A percentile compares a stretch with the other conserved stretches of the same genome.
These are phyloP conservation scores for Miscanthus lutarioriparius DNA, from an alignment of 176 grass and related monocot species.

Conservation along the genomic window DNA sequence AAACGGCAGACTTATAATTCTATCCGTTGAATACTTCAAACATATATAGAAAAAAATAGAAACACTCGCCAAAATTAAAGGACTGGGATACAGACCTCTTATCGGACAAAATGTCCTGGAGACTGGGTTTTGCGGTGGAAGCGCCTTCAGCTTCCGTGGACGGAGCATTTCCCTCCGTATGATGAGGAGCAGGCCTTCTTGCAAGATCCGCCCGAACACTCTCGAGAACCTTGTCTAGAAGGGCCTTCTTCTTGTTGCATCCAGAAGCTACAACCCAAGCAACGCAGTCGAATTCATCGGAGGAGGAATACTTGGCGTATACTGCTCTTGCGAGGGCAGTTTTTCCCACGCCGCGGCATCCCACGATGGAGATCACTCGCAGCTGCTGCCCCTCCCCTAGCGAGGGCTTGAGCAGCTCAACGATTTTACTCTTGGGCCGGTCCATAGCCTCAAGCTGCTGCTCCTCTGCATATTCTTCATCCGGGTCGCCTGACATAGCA, in stretches of 20 bases:
- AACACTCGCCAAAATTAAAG: neutral
- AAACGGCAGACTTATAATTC: neutral
- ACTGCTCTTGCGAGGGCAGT: constrained; percentile 9
- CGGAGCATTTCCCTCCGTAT: neutral
- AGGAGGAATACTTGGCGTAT: neutral
- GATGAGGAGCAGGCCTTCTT: neutral
- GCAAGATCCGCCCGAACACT: neutral
- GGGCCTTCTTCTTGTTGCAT: neutral
- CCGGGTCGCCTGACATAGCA: neutral
- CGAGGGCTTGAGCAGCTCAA: neutral
- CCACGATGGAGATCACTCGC: constrained; percentile 25
- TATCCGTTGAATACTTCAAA: neutral
- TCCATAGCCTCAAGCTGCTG: neutral
- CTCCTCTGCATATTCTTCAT: neutral
- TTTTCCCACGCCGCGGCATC: constrained; percentile 16
- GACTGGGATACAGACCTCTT: neutral
- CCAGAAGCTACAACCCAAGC: neutral
- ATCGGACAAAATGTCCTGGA: neutral
- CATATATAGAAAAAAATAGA: neutral
- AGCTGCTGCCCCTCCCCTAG: neutral
- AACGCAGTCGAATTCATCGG: neutral
- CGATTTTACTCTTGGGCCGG: neutral
- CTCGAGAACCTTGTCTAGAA: neutral
- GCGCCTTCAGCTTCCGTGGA: neutral
- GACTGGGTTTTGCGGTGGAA: neutral